These are phyloP conservation scores for Corymbia maculata DNA, from an alignment of 345 rosid species.

Conservation along the genomic window DNA sequence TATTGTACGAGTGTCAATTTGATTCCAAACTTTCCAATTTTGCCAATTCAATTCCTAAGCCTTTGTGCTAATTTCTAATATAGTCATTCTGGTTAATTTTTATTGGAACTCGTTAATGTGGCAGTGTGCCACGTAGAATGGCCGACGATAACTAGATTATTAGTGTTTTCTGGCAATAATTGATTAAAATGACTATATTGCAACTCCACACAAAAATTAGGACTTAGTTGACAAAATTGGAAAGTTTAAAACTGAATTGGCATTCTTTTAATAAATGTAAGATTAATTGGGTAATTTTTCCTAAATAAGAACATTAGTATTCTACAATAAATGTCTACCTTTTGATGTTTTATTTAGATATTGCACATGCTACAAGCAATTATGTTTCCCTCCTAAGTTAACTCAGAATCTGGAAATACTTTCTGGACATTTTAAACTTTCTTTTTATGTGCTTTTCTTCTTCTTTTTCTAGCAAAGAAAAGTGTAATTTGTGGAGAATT, in stretches of 20 bases:
- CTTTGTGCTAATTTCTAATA: neutral
- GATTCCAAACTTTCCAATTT: neutral
- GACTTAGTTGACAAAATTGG: neutral
- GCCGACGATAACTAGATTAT: neutral
- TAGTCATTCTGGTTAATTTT: neutral
- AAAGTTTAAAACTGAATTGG: neutral
- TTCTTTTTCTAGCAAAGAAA: neutral
- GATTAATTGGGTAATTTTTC: neutral
- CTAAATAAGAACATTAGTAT: neutral
- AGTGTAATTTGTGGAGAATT: neutral
- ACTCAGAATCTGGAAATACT: neutral
- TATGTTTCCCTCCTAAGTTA: neutral
- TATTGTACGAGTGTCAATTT: neutral
- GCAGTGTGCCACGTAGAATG: fast-evolving
- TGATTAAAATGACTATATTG: neutral
- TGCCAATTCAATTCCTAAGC: neutral
- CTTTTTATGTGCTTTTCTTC: neutral
- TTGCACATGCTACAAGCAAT: neutral
- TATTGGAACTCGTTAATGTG: neutral
- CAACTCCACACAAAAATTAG: neutral
- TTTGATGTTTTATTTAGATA: neutral
- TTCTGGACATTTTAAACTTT: neutral
- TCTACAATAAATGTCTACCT: neutral
- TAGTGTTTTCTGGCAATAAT: neutral
- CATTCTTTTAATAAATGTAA: neutral